phyloP scores from a whole-genome alignment of 352 stramenopile genomes.

The Chrysophaeum taylorii region DNA sequence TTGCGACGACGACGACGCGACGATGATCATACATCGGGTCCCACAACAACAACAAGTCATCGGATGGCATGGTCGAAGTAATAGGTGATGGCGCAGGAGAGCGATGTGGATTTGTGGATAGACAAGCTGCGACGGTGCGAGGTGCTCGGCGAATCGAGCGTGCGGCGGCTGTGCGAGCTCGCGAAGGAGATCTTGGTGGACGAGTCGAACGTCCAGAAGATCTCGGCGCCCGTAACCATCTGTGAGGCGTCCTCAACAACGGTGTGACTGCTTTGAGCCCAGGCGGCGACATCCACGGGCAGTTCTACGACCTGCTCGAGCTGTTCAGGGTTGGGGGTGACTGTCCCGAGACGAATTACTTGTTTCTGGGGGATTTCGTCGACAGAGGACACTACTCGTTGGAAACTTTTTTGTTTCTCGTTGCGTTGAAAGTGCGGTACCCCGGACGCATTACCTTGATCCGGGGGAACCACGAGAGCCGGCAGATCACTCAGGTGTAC shows the following conservation, averaged over 20 bases:
- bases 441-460: slow-evolving; percentile 97
- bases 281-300: slow-evolving; percentile 98
- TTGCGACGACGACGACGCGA: too few relatives aligned
- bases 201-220: slow-evolving; percentile 97
- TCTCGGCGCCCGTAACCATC: slow-evolving; percentile 96
- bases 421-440: slow-evolving; percentile 97
- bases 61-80: too few relatives aligned
- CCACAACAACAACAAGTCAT: too few relatives aligned
- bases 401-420: slow-evolving; percentile 94
- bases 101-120: slow-evolving; percentile 16
- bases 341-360: slow-evolving; percentile 96
- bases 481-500: slow-evolving; percentile 98
- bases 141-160: slow-evolving; percentile 94
- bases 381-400: slow-evolving; percentile 98
- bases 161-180: slow-evolving; percentile 93
- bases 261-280: slow-evolving; percentile 38
- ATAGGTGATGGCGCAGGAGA: too few relatives aligned
- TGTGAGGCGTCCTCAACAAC: slow-evolving; percentile 28
- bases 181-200: slow-evolving; percentile 96
- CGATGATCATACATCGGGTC: too few relatives aligned
- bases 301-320: slow-evolving; percentile 98
- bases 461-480: slow-evolving; percentile 94
- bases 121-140: slow-evolving; percentile 78
- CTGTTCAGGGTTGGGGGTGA: slow-evolving; percentile 95
- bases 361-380: slow-evolving; percentile 99